Conservation (phyloP, 2,329 filamentous ascomycete species). For the Epichloe coenophiala region DNA sequence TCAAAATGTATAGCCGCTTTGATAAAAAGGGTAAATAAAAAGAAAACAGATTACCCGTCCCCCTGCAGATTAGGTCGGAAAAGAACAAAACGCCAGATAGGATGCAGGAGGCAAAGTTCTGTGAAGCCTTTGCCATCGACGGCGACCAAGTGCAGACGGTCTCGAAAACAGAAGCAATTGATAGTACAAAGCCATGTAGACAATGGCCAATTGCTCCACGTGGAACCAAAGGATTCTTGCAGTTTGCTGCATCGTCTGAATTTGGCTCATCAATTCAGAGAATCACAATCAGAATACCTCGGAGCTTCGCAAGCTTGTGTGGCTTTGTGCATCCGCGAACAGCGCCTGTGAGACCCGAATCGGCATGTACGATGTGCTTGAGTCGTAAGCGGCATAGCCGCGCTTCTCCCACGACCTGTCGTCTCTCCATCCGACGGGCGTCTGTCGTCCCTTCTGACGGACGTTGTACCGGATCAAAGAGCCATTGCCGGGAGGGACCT, state of each 20-base stretch:
- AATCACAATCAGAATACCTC: background rate
- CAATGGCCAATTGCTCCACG: no score
- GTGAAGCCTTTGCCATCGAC: no score
- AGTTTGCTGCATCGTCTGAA: background rate
- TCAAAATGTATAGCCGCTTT: no score
- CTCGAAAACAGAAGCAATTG: no score
- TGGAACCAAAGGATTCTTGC: background rate
- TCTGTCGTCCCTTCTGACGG: slow-evolving; percentile 25
- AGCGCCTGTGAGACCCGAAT: slow-evolving; percentile 9
- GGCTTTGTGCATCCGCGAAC: background rate
- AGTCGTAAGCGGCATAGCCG: slow-evolving; percentile 21
- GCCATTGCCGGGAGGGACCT: slow-evolving; percentile 28
- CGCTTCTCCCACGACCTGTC: slow-evolving; percentile 18
- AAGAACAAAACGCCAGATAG: no score
- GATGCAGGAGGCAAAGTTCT: no score
- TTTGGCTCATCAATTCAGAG: background rate
- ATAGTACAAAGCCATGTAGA: no score
- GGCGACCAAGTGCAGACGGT: no score
- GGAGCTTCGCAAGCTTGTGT: background rate
- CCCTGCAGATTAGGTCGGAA: no score
- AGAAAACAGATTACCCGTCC: no score
- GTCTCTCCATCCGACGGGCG: slow-evolving; percentile 11
- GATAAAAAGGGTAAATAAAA: no score
- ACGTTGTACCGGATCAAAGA: slow-evolving; percentile 34
- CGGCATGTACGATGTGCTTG: slow-evolving; percentile 22